These are phyloP conservation scores for Fusarium sp. DNA, from an alignment of 2,329 filamentous ascomycete genomes.

Conservation along the genomic window DNA sequence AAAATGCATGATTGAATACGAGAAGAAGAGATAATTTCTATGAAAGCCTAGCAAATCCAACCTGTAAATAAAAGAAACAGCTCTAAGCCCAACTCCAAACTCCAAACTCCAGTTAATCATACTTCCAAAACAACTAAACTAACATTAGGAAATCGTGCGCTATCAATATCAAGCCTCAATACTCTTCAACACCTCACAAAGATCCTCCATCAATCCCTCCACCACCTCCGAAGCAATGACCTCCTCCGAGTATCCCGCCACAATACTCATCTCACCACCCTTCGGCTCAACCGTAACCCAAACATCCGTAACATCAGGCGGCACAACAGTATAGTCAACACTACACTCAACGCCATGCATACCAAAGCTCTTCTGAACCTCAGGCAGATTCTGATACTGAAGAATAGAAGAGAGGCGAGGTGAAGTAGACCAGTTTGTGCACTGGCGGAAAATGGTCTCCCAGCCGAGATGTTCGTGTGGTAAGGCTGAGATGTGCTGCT, in stretches of 20 bases:
- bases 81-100: neutral
- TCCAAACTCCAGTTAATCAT: neutral
- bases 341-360: neutral
- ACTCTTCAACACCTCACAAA: neutral
- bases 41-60: accelerated
- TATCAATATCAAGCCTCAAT: neutral
- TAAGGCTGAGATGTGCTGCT: neutral
- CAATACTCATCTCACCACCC: neutral
- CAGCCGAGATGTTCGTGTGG: neutral
- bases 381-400: neutral
- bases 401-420: neutral
- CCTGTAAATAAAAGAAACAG: neutral
- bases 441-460: neutral
- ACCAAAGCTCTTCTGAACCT: neutral
- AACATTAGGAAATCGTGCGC: accelerated
- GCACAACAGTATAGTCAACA: neutral
- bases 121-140: neutral
- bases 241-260: neutral
- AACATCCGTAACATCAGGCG: neutral
- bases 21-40: neutral
- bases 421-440: neutral
- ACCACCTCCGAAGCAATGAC: neutral
- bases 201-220: neutral
- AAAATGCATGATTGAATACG: too few species aligned
- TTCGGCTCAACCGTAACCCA: neutral